Percentiles rank a stretch among this genome's conserved stretches.
phyloP scores from a whole-genome alignment of 2,329 filamentous ascomycete genomes.

The Exutisphaerella laricina region DNA sequence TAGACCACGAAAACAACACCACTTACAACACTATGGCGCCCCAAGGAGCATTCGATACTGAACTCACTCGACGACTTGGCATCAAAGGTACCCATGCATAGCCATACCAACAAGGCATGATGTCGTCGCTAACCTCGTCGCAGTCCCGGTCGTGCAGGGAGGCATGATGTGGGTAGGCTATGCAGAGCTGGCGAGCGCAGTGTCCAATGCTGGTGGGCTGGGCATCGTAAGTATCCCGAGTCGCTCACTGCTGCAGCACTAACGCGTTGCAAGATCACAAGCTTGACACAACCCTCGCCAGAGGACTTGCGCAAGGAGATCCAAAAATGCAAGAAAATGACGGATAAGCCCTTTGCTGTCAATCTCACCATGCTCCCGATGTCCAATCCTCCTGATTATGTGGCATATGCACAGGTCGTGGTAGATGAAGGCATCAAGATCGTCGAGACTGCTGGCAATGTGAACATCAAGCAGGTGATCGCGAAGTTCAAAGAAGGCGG shows the following conservation, averaged over 20 bases:
- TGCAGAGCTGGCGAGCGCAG: slow-evolving; percentile 66
- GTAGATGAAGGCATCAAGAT: slow-evolving; percentile 87
- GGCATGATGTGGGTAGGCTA: slow-evolving; percentile 83
- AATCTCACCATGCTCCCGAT: slow-evolving; percentile 90
- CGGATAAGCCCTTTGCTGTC: slow-evolving; percentile 74
- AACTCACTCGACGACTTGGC: slow-evolving; percentile 54
- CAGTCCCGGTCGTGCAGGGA: slow-evolving; percentile 74
- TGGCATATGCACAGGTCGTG: slow-evolving; percentile 79
- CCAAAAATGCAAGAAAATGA: slow-evolving; percentile 72
- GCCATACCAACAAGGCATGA: slow-evolving; percentile 1
- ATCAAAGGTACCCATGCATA: slow-evolving; percentile 39
- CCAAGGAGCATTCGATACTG: slow-evolving; percentile 50
- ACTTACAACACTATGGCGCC: background rate
- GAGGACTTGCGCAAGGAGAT: slow-evolving; percentile 91
- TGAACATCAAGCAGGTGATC: slow-evolving; percentile 83
- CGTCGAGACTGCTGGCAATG: slow-evolving; percentile 87
- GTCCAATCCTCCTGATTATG: slow-evolving; percentile 83
- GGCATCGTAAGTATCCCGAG: slow-evolving; percentile 50
- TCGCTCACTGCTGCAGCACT: background rate
- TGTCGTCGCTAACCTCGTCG: background rate
- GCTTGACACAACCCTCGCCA: slow-evolving; percentile 84
- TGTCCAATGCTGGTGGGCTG: slow-evolving; percentile 70
- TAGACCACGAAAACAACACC: background rate
- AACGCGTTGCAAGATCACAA: slow-evolving; percentile 49
- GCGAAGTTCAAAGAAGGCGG: slow-evolving; percentile 73